phyloP scores from a whole-genome alignment of 2,329 filamentous ascomycete genomes.

The Neonectria faginata region DNA sequence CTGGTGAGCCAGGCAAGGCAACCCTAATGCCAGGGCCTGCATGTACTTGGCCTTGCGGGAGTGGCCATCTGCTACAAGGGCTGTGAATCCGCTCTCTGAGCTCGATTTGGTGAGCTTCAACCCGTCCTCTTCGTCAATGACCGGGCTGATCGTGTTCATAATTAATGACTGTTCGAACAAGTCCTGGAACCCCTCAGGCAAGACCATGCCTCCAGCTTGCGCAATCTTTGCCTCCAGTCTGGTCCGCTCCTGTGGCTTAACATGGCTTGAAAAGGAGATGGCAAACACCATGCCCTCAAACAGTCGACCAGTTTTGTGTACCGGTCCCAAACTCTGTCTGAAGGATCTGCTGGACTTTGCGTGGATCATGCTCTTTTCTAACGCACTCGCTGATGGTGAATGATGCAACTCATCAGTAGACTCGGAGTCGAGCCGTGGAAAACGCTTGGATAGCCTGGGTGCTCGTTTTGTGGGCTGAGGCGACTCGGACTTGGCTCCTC shows the following conservation, averaged over 20 bases:
- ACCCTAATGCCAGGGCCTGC: slow-evolving; percentile 88
- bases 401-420: slow-evolving; percentile 63
- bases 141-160: slow-evolving; percentile 49
- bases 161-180: slow-evolving; percentile 71
- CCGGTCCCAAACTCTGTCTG: slow-evolving; percentile 45
- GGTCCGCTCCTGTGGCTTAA: slow-evolving; percentile 55
- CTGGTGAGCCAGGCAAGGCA: slow-evolving; percentile 85
- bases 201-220: slow-evolving; percentile 76
- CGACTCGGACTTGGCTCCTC: slow-evolving; percentile 43
- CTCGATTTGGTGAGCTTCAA: slow-evolving; percentile 67
- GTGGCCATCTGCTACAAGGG: slow-evolving; percentile 86
- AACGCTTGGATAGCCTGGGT: slow-evolving; percentile 39
- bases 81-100: slow-evolving; percentile 77
- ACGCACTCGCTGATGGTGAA: slow-evolving; percentile 52
- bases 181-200: slow-evolving; percentile 82
- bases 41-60: slow-evolving; percentile 92
- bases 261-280: slow-evolving; percentile 73
- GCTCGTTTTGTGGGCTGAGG: slow-evolving; percentile 42
- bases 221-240: slow-evolving; percentile 71
- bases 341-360: slow-evolving; percentile 45
- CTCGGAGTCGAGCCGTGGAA: slow-evolving; percentile 51
- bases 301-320: slow-evolving; percentile 53
- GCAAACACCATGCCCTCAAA: slow-evolving; percentile 91
- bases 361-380: slow-evolving; percentile 53
- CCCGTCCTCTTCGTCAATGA: slow-evolving; percentile 45